Conservation (phyloP, 331 rosid genomes). For the Rosa hybrid region DNA sequence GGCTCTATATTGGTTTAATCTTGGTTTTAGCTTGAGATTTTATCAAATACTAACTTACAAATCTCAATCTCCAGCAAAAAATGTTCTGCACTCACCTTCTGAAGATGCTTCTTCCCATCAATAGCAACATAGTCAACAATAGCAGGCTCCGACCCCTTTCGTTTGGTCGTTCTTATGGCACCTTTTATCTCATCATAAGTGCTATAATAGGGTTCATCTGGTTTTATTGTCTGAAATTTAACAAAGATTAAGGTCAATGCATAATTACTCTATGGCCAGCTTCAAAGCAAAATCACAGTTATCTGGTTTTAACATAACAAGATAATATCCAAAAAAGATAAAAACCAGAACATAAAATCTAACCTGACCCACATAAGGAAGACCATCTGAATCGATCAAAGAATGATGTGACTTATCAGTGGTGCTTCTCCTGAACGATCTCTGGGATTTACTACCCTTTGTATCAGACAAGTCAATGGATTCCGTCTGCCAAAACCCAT, state of each 20-base stretch:
- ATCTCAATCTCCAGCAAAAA: not conserved
- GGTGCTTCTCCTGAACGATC: constrained; percentile 65
- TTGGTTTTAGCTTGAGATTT: not conserved
- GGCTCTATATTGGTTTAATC: not conserved
- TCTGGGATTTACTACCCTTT: constrained; percentile 29
- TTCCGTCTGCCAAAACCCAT: constrained; percentile 63
- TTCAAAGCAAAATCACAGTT: not conserved
- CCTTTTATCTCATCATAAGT: constrained; percentile 51
- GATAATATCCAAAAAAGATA: not conserved
- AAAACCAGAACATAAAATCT: constrained; percentile 21
- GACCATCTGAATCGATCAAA: constrained; percentile 82
- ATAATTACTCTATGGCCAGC: not conserved
- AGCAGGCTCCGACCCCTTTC: constrained; percentile 82
- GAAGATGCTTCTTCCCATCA: constrained; percentile 60
- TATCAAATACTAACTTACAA: not conserved
- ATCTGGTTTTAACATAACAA: not conserved
- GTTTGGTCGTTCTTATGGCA: constrained; percentile 30
- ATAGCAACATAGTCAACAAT: constrained; percentile 81
- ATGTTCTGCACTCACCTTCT: constrained; percentile 53
- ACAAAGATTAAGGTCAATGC: constrained; percentile 1
- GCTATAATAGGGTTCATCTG: constrained; percentile 78
- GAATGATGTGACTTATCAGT: constrained; percentile 39
- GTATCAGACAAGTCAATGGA: constrained; percentile 70
- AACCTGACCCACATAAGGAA: constrained; percentile 99
- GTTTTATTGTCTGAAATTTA: constrained; percentile 62